Base-by-base conservation (phyloP, 2,329 filamentous ascomycete species). In the Colletotrichum sp. region DNA sequence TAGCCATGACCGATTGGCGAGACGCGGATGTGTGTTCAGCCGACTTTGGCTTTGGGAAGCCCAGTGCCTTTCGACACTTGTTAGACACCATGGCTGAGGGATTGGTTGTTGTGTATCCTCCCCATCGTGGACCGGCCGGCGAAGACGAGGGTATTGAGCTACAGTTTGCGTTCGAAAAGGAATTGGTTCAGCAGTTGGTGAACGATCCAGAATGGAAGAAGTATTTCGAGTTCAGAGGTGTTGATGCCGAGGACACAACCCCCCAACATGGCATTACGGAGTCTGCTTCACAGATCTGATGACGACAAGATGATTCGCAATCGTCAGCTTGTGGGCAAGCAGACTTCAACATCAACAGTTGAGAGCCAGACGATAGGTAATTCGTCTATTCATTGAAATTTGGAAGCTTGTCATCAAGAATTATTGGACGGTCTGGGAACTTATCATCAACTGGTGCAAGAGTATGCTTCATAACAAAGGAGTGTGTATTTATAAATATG, bases 1-100 rank as follows among this genome's bases (percentile, higher is more conserved):
- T 85, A 7, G 74, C 85, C 2, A 75, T 82, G 52, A 86, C 85
- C 0, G 86, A 87, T 39, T 83, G 84, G 71, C 82, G 86, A 4
- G 82, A 83, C 29, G 80, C 81, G 0, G 80, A 81, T 6, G 78
- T 84, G 7, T 79, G 78, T 4, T 78, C 63, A 0, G 78, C 80
- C 0, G 79, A 86, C 68, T 87, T 86, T 79, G 85, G 85, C 6
- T 86, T 87, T 34, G 84, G 74, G 0, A 81, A 71, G 59, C 85
- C 85, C 2, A 52, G 74, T 2, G 79, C 81, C 0, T 85, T 84
- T 30, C 82, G 85, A 7, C 83, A 84, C 30, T 77, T 84, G 0
- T 79, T 81, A 8, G 82, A 85, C 55, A 78, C 77, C 0, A 79
- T 85, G 3, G 82, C 81, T 0, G 78, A 81, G 2, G 81, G 83